Percentiles rank a stretch among this genome's conserved stretches.
These are phyloP conservation scores for Podospora sp. DNA, from an alignment of 495 filamentous ascomycete genomes.

Conservation along the genomic window DNA sequence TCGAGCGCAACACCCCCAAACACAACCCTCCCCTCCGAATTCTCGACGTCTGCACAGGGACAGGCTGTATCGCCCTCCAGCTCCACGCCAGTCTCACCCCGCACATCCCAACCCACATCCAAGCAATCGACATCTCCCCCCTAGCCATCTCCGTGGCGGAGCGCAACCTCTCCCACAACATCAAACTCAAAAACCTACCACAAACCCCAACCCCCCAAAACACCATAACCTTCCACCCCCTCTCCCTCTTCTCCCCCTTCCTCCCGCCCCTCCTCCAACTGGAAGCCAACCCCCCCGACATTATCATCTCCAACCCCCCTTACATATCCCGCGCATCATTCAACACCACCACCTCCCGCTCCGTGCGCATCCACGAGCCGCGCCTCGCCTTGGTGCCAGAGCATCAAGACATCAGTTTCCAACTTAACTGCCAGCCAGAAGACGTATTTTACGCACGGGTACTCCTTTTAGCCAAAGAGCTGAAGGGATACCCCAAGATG, in stretches of 20 bases:
- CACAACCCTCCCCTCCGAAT: conserved; percentile 52
- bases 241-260: conserved; percentile 37
- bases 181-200: conserved; percentile 26
- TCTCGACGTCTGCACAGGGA: conserved; percentile 86
- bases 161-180: conserved; percentile 64
- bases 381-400: conserved; percentile 71
- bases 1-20: conserved; percentile 30
- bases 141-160: conserved; percentile 63
- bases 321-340: conserved; percentile 75
- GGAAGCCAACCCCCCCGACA: conserved; percentile 49
- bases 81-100: conserved; percentile 59
- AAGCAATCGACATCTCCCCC: conserved; percentile 64
- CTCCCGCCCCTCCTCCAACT: not conserved
- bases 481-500: conserved; percentile 39
- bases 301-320: conserved; percentile 89
- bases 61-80: conserved; percentile 85
- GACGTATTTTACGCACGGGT: conserved; percentile 64
- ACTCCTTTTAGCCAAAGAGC: conserved; percentile 40
- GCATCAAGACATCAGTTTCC: conserved; percentile 33
- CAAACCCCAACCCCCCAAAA: not conserved
- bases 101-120: conserved; percentile 27
- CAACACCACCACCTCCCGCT: conserved; percentile 59
- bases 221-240: conserved; percentile 56
- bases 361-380: conserved; percentile 81
- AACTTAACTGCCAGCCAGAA: conserved; percentile 36